Evolutionary conservation across 1,284 basidiomycete genomes (phyloP).

Genomic region (Trichosporon faecale): DNA sequence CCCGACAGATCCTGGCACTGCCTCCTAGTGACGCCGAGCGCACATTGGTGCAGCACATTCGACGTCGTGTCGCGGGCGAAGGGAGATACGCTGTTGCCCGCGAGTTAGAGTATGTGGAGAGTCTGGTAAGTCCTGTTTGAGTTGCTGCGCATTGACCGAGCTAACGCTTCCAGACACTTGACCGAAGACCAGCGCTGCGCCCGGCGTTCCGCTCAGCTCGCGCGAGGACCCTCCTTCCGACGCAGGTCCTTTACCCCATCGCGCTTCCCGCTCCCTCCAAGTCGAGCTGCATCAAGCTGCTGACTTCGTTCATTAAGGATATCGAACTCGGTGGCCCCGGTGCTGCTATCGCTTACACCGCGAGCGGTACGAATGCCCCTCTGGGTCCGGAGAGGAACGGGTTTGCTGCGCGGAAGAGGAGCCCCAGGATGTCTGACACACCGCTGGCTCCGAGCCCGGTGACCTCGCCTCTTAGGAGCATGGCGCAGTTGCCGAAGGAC

Average conservation of each 20-base stretch:
- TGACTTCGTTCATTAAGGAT: constrained; percentile 35
- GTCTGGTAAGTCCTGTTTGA: constrained; percentile 31
- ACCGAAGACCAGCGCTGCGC: constrained; percentile 41
- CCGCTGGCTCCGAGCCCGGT: neutral
- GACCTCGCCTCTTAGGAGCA: neutral
- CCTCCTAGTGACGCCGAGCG: constrained; percentile 44
- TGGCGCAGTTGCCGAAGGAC: constrained; percentile 19
- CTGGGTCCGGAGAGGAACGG: neutral
- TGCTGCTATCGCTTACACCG: constrained; percentile 21
- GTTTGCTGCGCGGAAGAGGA: constrained; percentile 4
- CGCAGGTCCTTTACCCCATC: constrained; percentile 35
- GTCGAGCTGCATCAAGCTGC: constrained; percentile 41
- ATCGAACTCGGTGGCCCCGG: constrained; percentile 30
- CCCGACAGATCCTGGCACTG: constrained; percentile 39
- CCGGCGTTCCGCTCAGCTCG: constrained; percentile 49
- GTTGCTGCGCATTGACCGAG: neutral
- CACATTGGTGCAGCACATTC: constrained; percentile 47
- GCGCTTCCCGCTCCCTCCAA: constrained; percentile 47
- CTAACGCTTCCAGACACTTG: constrained; percentile 27
- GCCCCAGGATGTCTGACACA: constrained; percentile 1
- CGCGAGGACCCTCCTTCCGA: constrained; percentile 38
- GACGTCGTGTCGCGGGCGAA: constrained; percentile 44
- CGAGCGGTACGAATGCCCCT: neutral
- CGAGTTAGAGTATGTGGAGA: constrained; percentile 46
- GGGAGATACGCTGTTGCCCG: constrained; percentile 46